A percentile compares a stretch with the other conserved stretches of the same genome.
These are phyloP conservation scores for Oryza meyeriana DNA, from an alignment of 176 grass and related monocot genomes.

Conservation along the genomic window DNA sequence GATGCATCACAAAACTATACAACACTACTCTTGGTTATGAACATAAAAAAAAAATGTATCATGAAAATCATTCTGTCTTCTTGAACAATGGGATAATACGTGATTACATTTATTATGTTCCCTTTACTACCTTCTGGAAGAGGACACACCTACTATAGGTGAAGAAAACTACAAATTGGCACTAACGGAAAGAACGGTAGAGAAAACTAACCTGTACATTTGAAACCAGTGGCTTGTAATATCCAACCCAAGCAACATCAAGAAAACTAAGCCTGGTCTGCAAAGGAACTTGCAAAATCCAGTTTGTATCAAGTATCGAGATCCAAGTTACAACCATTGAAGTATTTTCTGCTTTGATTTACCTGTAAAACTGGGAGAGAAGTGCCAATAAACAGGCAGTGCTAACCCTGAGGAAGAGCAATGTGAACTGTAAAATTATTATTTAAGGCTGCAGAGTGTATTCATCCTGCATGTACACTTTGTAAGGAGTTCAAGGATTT, in stretches of 20 bases:
- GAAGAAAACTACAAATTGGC: neutral
- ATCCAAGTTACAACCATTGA: neutral
- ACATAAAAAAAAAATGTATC: neutral
- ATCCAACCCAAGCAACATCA: constrained; percentile 85
- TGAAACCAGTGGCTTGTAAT: constrained; percentile 97
- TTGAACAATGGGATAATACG: neutral
- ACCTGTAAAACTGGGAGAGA: constrained; percentile 94
- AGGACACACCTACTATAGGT: neutral
- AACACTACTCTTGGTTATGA: neutral
- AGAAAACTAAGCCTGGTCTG: constrained; percentile 88
- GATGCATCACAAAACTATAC: neutral
- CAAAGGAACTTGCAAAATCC: constrained; percentile 33
- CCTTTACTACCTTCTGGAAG: neutral
- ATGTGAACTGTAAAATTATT: constrained; percentile 29
- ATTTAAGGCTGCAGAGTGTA: constrained; percentile 17
- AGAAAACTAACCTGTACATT: constrained; percentile 79
- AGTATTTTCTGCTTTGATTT: constrained; percentile 6
- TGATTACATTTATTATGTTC: neutral
- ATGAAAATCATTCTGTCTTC: neutral
- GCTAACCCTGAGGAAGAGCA: constrained; percentile 75
- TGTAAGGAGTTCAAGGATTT: constrained; percentile 17
- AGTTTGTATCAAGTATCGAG: neutral
- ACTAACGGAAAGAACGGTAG: constrained; percentile 11
- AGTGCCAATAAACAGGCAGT: constrained; percentile 90
- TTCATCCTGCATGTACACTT: constrained; percentile 10